A percentile compares a stretch with the other conserved stretches of the same genome.
phyloP scores from a whole-genome alignment of 2,329 filamentous ascomycete genomes.

The Phialocephala sp. region DNA sequence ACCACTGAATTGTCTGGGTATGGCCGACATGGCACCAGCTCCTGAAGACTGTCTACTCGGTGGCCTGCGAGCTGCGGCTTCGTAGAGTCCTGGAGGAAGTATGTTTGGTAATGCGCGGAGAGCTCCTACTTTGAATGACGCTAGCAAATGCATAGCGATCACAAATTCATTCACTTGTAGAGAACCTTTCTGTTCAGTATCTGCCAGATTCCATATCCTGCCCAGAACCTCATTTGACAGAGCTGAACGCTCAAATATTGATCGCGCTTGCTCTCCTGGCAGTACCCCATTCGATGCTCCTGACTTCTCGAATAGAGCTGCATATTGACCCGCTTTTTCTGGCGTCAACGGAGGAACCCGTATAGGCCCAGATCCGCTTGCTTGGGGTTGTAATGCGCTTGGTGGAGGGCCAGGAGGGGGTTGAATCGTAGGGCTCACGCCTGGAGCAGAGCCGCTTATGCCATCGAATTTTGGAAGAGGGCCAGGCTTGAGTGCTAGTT shows the following conservation, averaged over 20 bases:
- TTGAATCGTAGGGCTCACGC: slow-evolving; percentile 52
- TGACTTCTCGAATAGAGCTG: slow-evolving; percentile 88
- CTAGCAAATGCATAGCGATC: slow-evolving; percentile 96
- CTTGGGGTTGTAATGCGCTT: slow-evolving; percentile 57
- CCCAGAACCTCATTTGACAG: slow-evolving; percentile 89
- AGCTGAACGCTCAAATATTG: slow-evolving; percentile 92
- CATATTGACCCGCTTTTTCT: slow-evolving; percentile 90
- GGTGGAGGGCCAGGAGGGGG: slow-evolving; percentile 52
- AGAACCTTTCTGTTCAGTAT: slow-evolving; percentile 89
- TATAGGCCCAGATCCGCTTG: slow-evolving; percentile 69
- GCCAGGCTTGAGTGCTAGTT: slow-evolving; percentile 82
- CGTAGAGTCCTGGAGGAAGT: slow-evolving; percentile 85
- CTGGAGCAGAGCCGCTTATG: slow-evolving; percentile 49
- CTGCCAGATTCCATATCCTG: slow-evolving; percentile 94
- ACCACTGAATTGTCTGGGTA: slow-evolving; percentile 85
- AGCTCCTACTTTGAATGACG: slow-evolving; percentile 84
- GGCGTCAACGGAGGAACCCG: slow-evolving; percentile 87
- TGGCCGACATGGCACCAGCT: slow-evolving; percentile 61
- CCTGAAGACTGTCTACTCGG: slow-evolving; percentile 48
- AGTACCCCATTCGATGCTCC: slow-evolving; percentile 77
- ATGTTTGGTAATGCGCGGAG: slow-evolving; percentile 80
- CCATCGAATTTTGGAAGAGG: slow-evolving; percentile 95
- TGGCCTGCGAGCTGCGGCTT: slow-evolving; percentile 79
- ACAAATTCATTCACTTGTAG: slow-evolving; percentile 91
- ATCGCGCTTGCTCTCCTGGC: slow-evolving; percentile 84